Evolutionary conservation across 139 green algal genomes (phyloP).

Genomic region (Tetradesmus lagerheimii): DNA sequence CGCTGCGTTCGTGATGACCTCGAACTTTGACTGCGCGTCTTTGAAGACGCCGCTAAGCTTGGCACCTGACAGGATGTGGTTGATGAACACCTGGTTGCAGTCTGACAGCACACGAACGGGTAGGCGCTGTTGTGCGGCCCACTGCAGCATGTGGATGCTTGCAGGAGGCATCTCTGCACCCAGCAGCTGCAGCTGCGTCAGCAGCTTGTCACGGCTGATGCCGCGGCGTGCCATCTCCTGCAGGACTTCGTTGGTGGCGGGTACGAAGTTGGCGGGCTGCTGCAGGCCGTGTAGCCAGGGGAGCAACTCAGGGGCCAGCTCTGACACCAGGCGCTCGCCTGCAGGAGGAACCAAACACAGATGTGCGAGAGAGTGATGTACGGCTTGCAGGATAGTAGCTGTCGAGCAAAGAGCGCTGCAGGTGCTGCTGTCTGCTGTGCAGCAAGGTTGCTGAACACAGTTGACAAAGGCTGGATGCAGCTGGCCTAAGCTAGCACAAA

Average conservation of each 20-base stretch:
- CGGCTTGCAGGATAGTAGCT: not conserved
- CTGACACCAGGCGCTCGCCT: slow-evolving; percentile 74
- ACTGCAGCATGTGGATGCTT: slow-evolving; percentile 46
- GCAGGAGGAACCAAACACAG: no score
- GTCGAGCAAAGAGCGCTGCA: not conserved
- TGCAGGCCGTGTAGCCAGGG: slow-evolving; percentile 74
- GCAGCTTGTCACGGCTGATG: slow-evolving; percentile 74
- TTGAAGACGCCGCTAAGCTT: slow-evolving; percentile 61
- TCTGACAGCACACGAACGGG: slow-evolving; percentile 71
- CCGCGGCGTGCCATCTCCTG: slow-evolving; percentile 79
- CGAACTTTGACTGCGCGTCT: slow-evolving; percentile 7
- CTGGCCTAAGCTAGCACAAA: no score
- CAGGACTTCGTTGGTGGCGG: slow-evolving; percentile 84
- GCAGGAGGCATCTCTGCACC: slow-evolving; percentile 71
- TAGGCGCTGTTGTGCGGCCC: slow-evolving; percentile 36
- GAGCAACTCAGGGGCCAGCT: slow-evolving; percentile 87
- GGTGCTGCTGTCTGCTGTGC: not conserved
- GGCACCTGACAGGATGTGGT: slow-evolving; percentile 75
- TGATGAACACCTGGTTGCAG: slow-evolving; percentile 76
- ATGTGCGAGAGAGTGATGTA: not conserved
- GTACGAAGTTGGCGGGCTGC: slow-evolving; percentile 73
- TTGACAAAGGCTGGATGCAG: no score
- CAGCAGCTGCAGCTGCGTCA: slow-evolving; percentile 70
- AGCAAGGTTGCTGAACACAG: no score
- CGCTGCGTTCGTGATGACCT: slow-evolving; percentile 79